phyloP scores from a whole-genome alignment of 2,329 filamentous ascomycete species.

The Coniella lustricola region DNA sequence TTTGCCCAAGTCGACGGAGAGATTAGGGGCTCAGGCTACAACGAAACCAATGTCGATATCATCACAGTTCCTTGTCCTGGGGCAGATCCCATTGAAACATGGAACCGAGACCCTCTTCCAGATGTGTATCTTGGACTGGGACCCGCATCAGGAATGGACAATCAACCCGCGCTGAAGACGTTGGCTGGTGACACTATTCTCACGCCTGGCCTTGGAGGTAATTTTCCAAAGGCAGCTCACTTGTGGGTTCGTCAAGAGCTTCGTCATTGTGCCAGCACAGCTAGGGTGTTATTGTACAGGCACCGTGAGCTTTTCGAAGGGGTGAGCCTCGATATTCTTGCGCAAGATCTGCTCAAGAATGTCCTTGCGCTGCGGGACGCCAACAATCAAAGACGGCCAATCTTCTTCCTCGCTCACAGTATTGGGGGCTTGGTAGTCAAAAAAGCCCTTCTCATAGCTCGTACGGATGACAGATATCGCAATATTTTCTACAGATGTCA shows the following conservation, averaged over 20 bases:
- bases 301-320: conserved; percentile 37
- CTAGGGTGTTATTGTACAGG: conserved; percentile 45
- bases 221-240: conserved; percentile 28
- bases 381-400: conserved; percentile 35
- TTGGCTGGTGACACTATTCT: conserved; percentile 26
- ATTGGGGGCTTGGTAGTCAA: conserved; percentile 55
- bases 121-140: conserved; percentile 39
- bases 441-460: conserved; percentile 44
- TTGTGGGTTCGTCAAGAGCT: conserved; percentile 49
- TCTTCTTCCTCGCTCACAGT: conserved; percentile 56
- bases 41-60: conserved; percentile 48
- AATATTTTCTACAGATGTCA: conserved; percentile 49
- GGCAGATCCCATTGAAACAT: conserved; percentile 44
- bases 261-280: conserved; percentile 37
- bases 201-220: conserved; percentile 26
- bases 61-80: conserved; percentile 48
- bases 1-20: conserved; percentile 38
- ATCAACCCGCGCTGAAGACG: conserved; percentile 25
- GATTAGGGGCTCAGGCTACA: conserved; percentile 36
- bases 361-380: conserved; percentile 27
- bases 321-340: conserved; percentile 36
- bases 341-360: conserved; percentile 40
- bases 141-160: conserved; percentile 17
- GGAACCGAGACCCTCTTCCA: conserved; percentile 42
- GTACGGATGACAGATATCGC: conserved; percentile 29